A percentile compares a stretch with the other conserved stretches of the same genome.
These are phyloP conservation scores for Crithidia expoeki DNA, from an alignment of 208 protist genomes.

Conservation along the genomic window DNA sequence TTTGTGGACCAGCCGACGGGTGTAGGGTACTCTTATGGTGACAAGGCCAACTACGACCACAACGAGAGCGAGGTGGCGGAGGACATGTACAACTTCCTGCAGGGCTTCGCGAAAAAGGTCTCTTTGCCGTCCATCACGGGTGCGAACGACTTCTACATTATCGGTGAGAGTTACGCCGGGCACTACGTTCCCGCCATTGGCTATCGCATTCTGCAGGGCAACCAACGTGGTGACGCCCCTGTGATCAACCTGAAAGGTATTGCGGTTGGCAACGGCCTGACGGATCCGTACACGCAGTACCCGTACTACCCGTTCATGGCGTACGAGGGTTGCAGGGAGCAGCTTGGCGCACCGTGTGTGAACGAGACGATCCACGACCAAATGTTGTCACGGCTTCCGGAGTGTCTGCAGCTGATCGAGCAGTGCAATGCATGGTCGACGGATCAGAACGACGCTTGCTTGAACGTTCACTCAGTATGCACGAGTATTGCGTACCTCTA, in stretches of 20 bases:
- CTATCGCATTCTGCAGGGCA: slow-evolving; percentile 43
- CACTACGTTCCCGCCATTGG: slow-evolving; percentile 73
- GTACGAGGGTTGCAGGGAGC: no score
- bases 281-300: no score
- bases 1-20: slow-evolving; percentile 92
- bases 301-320: no score
- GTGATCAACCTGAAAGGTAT: slow-evolving; percentile 63
- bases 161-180: slow-evolving; percentile 83
- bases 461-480: slow-evolving; percentile 1
- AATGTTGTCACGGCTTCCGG: slow-evolving; percentile 53
- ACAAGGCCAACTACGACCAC: slow-evolving; percentile 48
- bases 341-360: no score
- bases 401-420: slow-evolving; percentile 45
- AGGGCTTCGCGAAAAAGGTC: slow-evolving; percentile 48
- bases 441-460: slow-evolving; percentile 22
- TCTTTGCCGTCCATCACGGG: slow-evolving; percentile 35
- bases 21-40: slow-evolving; percentile 84
- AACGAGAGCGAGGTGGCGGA: slow-evolving; percentile 75
- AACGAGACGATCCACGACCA: no score
- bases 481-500: slow-evolving; percentile 14
- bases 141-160: slow-evolving; percentile 71
- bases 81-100: slow-evolving; percentile 89
- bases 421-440: slow-evolving; percentile 28
- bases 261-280: no score
- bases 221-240: slow-evolving; percentile 24